Percentiles rank a stretch among this genome's conserved stretches.
Conservation (phyloP, 768 basidiomycete genomes). For the Leccinum obscurum region DNA sequence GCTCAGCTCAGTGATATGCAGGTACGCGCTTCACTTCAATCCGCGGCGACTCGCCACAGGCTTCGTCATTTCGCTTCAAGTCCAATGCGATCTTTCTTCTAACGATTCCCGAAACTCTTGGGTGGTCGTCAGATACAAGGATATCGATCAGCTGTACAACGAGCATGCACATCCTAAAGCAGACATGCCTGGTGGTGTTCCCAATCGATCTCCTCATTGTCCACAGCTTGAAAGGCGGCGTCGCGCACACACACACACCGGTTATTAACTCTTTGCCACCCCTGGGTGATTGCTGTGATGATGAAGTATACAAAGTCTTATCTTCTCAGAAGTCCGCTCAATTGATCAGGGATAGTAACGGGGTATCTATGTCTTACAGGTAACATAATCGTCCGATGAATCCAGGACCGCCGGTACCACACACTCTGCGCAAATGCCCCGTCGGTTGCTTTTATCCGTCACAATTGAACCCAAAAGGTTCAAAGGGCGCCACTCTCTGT, state of each 20-base stretch:
- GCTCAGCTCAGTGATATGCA: no score
- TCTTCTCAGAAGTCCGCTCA: background rate
- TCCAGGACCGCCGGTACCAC: background rate
- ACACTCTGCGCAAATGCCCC: no score
- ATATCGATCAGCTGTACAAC: background rate
- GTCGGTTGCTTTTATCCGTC: background rate
- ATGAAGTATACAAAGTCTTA: background rate
- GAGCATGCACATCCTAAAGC: background rate
- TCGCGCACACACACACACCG: no score
- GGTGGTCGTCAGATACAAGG: background rate
- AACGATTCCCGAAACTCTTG: no score
- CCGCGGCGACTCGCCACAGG: no score
- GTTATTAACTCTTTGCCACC: background rate
- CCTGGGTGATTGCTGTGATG: background rate
- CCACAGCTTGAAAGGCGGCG: background rate
- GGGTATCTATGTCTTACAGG: background rate
- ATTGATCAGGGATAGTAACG: background rate
- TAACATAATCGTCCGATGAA: background rate
- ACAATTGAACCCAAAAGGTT: conserved; percentile 9
- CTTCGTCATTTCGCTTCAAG: background rate
- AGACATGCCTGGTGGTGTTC: background rate
- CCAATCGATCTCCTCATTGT: background rate
- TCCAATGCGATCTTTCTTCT: background rate
- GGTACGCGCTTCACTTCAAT: no score
- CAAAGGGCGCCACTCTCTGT: background rate